Percentiles rank a stretch among this genome's conserved stretches.
Conservation (phyloP, 768 basidiomycete species). For the Podaxis sp. region DNA sequence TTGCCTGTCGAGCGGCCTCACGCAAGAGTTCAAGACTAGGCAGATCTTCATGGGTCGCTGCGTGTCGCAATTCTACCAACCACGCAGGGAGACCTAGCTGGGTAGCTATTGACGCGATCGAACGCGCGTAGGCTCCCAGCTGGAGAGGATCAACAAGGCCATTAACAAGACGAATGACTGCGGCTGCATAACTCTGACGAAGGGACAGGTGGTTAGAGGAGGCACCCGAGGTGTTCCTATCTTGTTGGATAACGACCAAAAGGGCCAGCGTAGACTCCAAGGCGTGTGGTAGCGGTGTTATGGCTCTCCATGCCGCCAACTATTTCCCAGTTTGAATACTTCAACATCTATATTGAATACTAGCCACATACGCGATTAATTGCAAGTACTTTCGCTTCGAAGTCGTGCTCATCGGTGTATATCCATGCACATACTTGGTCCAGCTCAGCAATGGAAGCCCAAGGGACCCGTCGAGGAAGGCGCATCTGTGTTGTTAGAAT, state of each 20-base stretch:
- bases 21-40: constrained; percentile 79
- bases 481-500: constrained; percentile 38
- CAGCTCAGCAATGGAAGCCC: constrained; percentile 64
- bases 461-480: constrained; percentile 78
- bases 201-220: constrained; percentile 41
- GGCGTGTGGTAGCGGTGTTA: constrained; percentile 74
- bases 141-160: constrained; percentile 95
- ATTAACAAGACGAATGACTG: constrained; percentile 88
- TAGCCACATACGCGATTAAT: constrained; percentile 54
- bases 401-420: constrained; percentile 58
- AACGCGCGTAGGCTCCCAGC: constrained; percentile 80
- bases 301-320: constrained; percentile 79
- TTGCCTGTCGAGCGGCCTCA: constrained; percentile 70
- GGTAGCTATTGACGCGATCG: constrained; percentile 83
- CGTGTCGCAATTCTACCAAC: constrained; percentile 91
- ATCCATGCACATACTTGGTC: constrained; percentile 77
- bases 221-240: constrained; percentile 25
- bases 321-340: constrained; percentile 23
- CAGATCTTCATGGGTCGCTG: constrained; percentile 93
- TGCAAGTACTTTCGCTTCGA: constrained; percentile 50
- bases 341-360: neutral
- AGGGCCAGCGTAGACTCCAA: constrained; percentile 69
- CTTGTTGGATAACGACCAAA: constrained; percentile 55
- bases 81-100: constrained; percentile 84
- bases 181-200: constrained; percentile 75